Evolutionary conservation across 106 monocot species (phyloP).

Genomic region (Alisma plantagoaquatica): DNA sequence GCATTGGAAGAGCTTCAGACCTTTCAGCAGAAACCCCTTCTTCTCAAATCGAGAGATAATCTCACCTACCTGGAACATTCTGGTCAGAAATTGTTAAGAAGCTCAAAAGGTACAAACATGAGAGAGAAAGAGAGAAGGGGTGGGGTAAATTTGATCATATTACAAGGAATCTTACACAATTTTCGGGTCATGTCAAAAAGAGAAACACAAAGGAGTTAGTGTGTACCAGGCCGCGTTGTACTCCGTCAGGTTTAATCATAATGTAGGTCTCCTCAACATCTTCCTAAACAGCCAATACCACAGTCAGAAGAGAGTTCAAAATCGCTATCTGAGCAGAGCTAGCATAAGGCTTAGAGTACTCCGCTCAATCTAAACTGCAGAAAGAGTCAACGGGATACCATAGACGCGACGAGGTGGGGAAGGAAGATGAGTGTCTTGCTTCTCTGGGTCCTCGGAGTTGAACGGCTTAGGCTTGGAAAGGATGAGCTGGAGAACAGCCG

Average conservation of each 20-base stretch:
- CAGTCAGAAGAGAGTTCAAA: background rate
- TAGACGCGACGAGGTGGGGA: conserved; percentile 45
- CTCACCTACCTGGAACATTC: conserved; percentile 87
- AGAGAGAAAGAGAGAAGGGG: background rate
- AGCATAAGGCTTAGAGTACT: background rate
- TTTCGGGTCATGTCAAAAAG: background rate
- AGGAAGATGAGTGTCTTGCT: conserved; percentile 34
- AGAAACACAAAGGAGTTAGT: background rate
- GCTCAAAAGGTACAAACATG: background rate
- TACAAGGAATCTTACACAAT: too few relatives aligned
- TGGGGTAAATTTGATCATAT: too few relatives aligned
- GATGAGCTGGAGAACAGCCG: conserved; percentile 6
- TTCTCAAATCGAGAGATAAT: conserved; percentile 96
- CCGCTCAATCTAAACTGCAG: too few relatives aligned
- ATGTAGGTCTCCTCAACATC: conserved; percentile 65
- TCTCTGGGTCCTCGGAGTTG: background rate
- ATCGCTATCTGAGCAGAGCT: background rate
- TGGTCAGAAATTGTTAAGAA: background rate
- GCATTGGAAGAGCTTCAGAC: conserved; percentile 88
- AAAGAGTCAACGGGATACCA: conserved; percentile 14
- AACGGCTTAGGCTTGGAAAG: background rate
- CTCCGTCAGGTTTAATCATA: too few relatives aligned
- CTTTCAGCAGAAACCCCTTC: conserved; percentile 92
- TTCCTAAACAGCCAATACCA: conserved; percentile 18
- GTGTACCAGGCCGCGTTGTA: conserved; percentile 75